phyloP scores from a whole-genome alignment of 1,284 basidiomycete genomes.

The Sporisorium scitamineum region DNA sequence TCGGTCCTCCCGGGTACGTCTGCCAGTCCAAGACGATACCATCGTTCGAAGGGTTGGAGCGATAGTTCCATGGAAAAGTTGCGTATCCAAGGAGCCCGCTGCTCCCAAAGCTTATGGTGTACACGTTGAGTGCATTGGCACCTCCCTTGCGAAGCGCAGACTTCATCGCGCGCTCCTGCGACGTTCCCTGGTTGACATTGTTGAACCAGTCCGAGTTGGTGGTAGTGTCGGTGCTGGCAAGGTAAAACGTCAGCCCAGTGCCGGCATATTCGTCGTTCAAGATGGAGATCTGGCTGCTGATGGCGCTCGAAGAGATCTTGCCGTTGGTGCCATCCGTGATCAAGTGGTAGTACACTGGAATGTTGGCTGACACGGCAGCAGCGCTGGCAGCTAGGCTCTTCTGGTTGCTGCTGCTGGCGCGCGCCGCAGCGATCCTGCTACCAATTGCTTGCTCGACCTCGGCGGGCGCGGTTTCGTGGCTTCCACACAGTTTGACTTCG shows the following conservation, averaged over 20 bases:
- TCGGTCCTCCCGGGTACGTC: slow-evolving; percentile 71
- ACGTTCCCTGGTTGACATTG: slow-evolving; percentile 71
- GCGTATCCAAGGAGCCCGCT: slow-evolving; percentile 69
- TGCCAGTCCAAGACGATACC: slow-evolving; percentile 34
- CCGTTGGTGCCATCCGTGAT: slow-evolving; percentile 53
- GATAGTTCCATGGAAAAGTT: slow-evolving; percentile 71
- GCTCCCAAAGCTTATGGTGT: slow-evolving; percentile 70
- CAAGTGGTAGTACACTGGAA: slow-evolving; percentile 52
- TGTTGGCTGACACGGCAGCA: slow-evolving; percentile 26
- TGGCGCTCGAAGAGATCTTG: slow-evolving; percentile 26
- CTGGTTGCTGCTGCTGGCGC: background rate
- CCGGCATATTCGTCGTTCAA: slow-evolving; percentile 72
- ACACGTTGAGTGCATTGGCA: slow-evolving; percentile 73
- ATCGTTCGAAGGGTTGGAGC: slow-evolving; percentile 69
- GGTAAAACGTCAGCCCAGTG: slow-evolving; percentile 72
- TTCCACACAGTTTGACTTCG: slow-evolving; percentile 25
- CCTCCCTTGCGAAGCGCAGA: slow-evolving; percentile 72
- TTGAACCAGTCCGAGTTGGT: slow-evolving; percentile 74
- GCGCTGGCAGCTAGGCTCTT: background rate
- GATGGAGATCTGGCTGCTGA: slow-evolving; percentile 72
- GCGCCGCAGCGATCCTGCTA: slow-evolving; percentile 11
- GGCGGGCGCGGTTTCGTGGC: slow-evolving; percentile 24
- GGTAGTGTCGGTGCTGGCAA: slow-evolving; percentile 70
- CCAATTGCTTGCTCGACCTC: slow-evolving; percentile 27
- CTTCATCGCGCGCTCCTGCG: slow-evolving; percentile 74